phyloP scores from a whole-genome alignment of 1,284 basidiomycete genomes.

The Sanguinoderma infundibulare region DNA sequence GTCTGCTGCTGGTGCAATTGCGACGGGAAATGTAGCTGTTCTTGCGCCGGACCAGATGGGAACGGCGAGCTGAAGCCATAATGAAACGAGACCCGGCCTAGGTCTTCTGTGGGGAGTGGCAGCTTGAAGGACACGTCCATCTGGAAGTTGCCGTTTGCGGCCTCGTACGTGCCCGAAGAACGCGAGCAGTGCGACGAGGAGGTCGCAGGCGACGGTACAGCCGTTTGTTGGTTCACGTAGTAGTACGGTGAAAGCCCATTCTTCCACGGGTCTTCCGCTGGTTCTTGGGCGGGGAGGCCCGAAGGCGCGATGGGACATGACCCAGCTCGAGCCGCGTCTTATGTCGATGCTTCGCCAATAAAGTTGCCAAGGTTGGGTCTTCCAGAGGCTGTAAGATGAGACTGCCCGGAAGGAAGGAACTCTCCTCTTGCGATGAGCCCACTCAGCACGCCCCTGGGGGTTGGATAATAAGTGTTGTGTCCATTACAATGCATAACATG shows the following conservation, averaged over 20 bases:
- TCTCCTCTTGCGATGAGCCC: slow-evolving; percentile 12
- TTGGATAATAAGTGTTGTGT: background rate
- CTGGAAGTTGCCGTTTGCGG: background rate
- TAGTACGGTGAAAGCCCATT: background rate
- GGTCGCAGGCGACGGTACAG: background rate
- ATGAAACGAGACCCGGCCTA: slow-evolving; percentile 20
- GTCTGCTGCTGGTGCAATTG: background rate
- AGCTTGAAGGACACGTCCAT: slow-evolving; percentile 13
- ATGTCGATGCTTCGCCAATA: background rate
- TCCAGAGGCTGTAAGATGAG: background rate
- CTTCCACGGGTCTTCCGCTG: background rate
- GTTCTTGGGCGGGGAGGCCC: background rate
- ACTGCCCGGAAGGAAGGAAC: background rate
- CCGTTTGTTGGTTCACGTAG: background rate
- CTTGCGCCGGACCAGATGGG: background rate
- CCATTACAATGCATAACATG: background rate
- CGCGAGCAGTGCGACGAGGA: background rate
- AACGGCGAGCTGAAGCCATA: slow-evolving; percentile 15
- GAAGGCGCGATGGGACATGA: background rate
- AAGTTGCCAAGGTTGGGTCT: background rate
- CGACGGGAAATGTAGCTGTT: background rate
- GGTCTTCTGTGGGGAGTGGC: slow-evolving; percentile 20
- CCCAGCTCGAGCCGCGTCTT: background rate
- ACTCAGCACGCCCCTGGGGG: slow-evolving; percentile 11
- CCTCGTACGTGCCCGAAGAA: background rate